A percentile compares a stretch with the other conserved stretches of the same genome.
Conservation (phyloP, 116 monocot species). For the Papilionanthe hybrid region DNA sequence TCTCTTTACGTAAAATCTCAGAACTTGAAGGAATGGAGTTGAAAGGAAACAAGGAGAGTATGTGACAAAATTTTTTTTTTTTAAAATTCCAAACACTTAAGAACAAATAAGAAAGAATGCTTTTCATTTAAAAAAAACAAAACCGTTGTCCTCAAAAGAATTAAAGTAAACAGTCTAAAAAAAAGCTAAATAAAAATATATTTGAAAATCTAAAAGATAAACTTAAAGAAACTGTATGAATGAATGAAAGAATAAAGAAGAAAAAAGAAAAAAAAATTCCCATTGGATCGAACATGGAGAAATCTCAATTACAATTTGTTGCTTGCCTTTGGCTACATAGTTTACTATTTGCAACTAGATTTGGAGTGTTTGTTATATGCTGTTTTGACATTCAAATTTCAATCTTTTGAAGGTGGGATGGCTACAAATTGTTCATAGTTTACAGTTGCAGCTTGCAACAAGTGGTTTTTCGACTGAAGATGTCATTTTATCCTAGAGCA, state of each 20-base stretch:
- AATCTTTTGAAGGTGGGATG: no score
- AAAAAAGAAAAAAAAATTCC: constrained; percentile 4
- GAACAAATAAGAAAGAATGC: neutral
- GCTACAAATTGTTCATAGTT: no score
- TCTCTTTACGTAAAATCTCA: neutral
- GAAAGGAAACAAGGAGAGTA: constrained; percentile 4
- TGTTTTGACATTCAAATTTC: no score
- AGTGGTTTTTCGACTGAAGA: no score
- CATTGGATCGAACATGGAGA: neutral
- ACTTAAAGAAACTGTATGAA: neutral
- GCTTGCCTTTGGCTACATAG: no score
- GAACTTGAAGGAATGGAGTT: neutral
- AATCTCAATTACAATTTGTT: no score
- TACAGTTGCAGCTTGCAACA: no score
- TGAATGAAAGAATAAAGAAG: neutral
- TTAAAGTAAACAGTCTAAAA: neutral
- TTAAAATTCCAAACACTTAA: neutral
- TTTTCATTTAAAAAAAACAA: neutral
- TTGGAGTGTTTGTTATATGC: no score
- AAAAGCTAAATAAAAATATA: neutral
- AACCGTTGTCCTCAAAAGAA: neutral
- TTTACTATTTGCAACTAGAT: no score
- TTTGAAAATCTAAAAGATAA: neutral
- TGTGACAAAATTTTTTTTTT: constrained; percentile 13
- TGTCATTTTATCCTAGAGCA: no score